Base-by-base conservation (phyloP, 345 rosid species). In the Rhodomyrtus tomentosa region DNA sequence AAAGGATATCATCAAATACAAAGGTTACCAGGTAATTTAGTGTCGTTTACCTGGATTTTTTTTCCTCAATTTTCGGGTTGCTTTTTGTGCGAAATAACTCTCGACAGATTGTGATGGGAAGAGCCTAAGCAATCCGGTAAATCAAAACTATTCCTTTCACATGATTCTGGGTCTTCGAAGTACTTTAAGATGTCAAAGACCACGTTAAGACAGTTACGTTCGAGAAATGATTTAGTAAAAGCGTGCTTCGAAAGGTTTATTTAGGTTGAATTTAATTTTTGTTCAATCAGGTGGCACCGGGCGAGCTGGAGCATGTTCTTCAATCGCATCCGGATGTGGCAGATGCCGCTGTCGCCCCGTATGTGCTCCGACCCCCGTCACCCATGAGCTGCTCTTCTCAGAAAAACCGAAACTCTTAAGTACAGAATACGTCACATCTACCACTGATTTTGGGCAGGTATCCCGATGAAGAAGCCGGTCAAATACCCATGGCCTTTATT, bases 1-100 rank as follows among this genome's bases (percentile, higher is more conserved):
- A 5, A 92, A 92, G 90, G 95, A 94, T 87, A 72, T 92, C 48
- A 94, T 94, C 88, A 94, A 92, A 85, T 94, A 84, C 88, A 94
- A 90, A 84, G 95, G 93, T 74, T 94, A 92, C 83, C 95, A 91
- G 96, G 96, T 93, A 84, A 25, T 76, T 76, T 50, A 40, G 32
- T 42, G 45, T 48, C 25, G 48, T 48, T 38, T 7, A 16, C 40
- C 22, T 32, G 76, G 76, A 68, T 68, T 68, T 59, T 62, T 42
- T 68, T 68, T 58, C 32, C 76, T 68, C 76, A 36, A 32, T 1
- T 68, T 62, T 18, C 24, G 32, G 76, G 0, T 68, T 68, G 42
- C 3, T 18, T 68, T 8, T 68, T 32, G 12, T 8, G 76, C 76
- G 20, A 38, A 32, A 0, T 68, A 11, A 22, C 40, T 3, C 45